Conservation (phyloP, 163 green algal species). For the Scenedesmus sp. region DNA sequence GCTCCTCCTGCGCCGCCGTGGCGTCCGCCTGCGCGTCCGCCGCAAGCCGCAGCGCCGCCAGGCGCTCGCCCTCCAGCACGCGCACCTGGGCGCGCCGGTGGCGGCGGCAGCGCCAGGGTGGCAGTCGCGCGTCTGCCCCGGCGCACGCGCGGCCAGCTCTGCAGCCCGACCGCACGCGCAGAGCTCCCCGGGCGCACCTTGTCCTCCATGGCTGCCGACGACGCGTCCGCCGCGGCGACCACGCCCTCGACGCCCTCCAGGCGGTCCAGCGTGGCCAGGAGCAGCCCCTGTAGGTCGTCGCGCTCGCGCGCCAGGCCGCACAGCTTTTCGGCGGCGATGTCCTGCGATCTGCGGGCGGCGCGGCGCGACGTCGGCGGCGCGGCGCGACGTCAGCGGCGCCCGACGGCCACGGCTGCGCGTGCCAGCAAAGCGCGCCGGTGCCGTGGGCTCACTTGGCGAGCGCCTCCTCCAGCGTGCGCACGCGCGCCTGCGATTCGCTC, state of each 20-base stretch:
- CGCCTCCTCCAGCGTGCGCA: constrained; percentile 56
- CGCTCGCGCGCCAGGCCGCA: constrained; percentile 53
- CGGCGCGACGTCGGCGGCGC: neutral
- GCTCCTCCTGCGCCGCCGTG: constrained; percentile 56
- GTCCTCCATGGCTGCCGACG: constrained; percentile 64
- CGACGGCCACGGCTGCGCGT: neutral
- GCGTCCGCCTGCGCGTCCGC: constrained; percentile 59
- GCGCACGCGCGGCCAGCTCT: too few relatives aligned
- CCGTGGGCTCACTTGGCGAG: constrained; percentile 53
- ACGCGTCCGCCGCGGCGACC: constrained; percentile 61
- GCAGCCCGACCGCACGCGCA: neutral
- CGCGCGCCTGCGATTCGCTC: constrained; percentile 43
- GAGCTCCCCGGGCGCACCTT: constrained; percentile 49
- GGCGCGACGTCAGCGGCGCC: neutral
- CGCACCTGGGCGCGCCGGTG: constrained; percentile 51
- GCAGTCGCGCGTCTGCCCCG: too few relatives aligned
- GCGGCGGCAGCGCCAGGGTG: neutral
- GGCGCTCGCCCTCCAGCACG: constrained; percentile 59
- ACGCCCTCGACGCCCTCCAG: constrained; percentile 70
- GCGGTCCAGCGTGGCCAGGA: constrained; percentile 66
- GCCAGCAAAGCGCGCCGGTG: too few relatives aligned
- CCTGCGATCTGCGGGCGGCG: constrained; percentile 45
- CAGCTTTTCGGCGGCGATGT: constrained; percentile 45
- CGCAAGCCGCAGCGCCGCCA: constrained; percentile 55
- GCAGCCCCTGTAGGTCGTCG: constrained; percentile 66